Evolutionary conservation across 306 rosid species (phyloP).

Genomic region (Canavalia ensiformis): DNA sequence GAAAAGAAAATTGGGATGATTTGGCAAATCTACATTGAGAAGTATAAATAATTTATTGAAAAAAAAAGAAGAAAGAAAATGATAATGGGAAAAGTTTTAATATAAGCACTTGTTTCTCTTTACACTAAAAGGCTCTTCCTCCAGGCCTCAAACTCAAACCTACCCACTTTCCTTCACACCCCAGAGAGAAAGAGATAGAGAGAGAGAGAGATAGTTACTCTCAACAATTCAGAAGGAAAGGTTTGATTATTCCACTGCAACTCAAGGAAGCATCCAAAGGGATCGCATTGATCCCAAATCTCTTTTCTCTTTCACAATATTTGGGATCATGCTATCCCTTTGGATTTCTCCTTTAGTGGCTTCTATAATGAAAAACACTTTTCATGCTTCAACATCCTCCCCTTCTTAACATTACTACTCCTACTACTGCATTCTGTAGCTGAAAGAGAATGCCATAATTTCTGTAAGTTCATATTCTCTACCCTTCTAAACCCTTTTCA

Average conservation of each 20-base stretch:
- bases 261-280: constrained; percentile 61
- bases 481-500: not conserved
- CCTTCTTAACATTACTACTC: not conserved
- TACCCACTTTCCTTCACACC: constrained; percentile 37
- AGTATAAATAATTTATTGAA: not conserved
- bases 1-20: not conserved
- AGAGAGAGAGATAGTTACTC: not conserved
- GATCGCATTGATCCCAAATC: constrained; percentile 60
- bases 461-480: constrained; percentile 36
- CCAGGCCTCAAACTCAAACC: constrained; percentile 34
- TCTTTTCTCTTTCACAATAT: not conserved
- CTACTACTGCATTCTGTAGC: constrained; percentile 23
- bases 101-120: constrained; percentile 38
- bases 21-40: not conserved
- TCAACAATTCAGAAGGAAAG: constrained; percentile 9
- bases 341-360: constrained; percentile 56
- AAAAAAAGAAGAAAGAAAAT: not conserved
- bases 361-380: constrained; percentile 23
- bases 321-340: constrained; percentile 59
- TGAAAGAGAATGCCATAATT: not conserved
- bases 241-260: constrained; percentile 47
- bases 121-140: constrained; percentile 2
- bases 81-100: constrained; percentile 9
- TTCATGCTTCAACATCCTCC: not conserved
- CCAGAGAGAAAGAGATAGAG: not conserved